Evolutionary conservation across 306 rosid species (phyloP), one percentile per base, ranked within the genome.

Genomic region (Ceratonia siliqua): DNA sequence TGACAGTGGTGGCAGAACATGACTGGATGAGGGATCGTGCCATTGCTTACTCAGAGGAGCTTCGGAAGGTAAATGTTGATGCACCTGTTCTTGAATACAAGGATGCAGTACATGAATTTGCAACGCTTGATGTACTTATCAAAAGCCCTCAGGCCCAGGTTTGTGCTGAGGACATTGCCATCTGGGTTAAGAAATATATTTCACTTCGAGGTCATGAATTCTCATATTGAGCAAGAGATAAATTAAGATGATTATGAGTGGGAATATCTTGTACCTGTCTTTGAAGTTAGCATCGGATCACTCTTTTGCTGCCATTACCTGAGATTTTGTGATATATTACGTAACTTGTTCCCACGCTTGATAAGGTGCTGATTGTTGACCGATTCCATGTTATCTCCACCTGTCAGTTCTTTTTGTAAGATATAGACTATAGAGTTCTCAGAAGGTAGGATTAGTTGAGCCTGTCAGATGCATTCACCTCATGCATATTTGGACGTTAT

Each of bases 21-120:
- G 99, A 92, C 70, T 94, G 97, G 97, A 94, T 94, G 99, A 84
- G 96, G 84, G 99, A 94, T 74, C 92, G 97, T 6, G 99, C 99
- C 70, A 92, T 94, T 62, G 99, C 96, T 22, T 94, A 94, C 82
- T 87, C 99, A 2, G 99, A 90, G 88, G 97, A 89, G 79, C 95
- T 94, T 48, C 90, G 99, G 59, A 94, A 90, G 81, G 99, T 87
- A 50, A 88, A 87, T 15, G 96, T 94, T 4, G 97, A 90, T 69
- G 88, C 99, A 12, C 97, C 99, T 5, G 93, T 94, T 70, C 87
- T 90, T 24, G 97, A 91, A 78, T 94, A 94, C 65, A 94, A 92
- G 67, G 96, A 94, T 43, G 91, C 99, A 14, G 99, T 92, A 20
- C 97, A 94, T 70, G 99, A 92, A 81, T 94, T 92, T 58, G 99